phyloP scores from a whole-genome alignment of 164 flowering plant species.

The Macadamia tetraphylla region DNA sequence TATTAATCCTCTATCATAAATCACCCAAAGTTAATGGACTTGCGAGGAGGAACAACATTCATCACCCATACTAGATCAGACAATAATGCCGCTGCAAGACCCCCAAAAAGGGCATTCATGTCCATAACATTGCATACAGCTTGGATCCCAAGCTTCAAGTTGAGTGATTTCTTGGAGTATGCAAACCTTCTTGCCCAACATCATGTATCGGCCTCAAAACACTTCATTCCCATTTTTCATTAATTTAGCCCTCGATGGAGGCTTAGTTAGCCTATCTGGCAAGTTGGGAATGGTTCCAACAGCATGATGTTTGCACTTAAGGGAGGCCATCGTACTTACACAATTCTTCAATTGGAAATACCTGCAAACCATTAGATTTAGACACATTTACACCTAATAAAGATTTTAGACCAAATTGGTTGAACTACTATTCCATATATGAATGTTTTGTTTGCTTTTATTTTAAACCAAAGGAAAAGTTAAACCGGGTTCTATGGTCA shows the following conservation, averaged over 20 bases:
- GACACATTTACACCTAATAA: neutral
- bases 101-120: constrained; percentile 96
- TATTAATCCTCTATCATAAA: constrained; percentile 92
- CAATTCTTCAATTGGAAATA: constrained; percentile 77
- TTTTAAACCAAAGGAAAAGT: too few relatives aligned
- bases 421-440: too few relatives aligned
- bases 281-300: constrained; percentile 76
- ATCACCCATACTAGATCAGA: constrained; percentile 98
- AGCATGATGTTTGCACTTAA: constrained; percentile 57
- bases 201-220: constrained; percentile 81
- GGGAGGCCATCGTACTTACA: constrained; percentile 50
- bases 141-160: constrained; percentile 73
- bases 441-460: too few relatives aligned
- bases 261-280: constrained; percentile 73
- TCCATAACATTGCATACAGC: constrained; percentile 92
- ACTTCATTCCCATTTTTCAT: constrained; percentile 76
- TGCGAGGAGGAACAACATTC: too few relatives aligned
- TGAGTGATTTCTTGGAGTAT: constrained; percentile 73
- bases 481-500: too few relatives aligned
- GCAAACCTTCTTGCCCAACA: constrained; percentile 83
- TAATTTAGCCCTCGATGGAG: constrained; percentile 61
- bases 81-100: constrained; percentile 81
- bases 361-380: constrained; percentile 39
- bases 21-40: constrained; percentile 74
- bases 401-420: too few relatives aligned